A percentile compares a stretch with the other conserved stretches of the same genome.
phyloP scores from a whole-genome alignment of 116 monocot genomes.

The Dioscorea cayenensis region DNA sequence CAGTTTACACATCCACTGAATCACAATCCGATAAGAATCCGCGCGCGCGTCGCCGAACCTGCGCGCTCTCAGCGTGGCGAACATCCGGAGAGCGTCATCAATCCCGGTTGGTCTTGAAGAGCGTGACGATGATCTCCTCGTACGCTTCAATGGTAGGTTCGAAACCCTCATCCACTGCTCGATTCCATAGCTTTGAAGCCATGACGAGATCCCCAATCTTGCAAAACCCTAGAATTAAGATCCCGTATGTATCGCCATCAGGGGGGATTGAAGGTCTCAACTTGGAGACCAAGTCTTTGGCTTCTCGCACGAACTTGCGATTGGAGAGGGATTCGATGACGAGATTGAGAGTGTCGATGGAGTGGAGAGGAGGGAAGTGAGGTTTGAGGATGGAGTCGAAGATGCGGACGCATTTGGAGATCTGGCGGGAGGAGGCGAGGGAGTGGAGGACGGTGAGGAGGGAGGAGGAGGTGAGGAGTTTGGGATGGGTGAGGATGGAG shows the following conservation, averaged over 20 bases:
- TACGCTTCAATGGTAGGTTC: conserved; percentile 49
- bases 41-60: conserved; percentile 26
- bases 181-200: conserved; percentile 70
- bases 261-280: conserved; percentile 21
- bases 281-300: conserved; percentile 30
- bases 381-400: conserved; percentile 23
- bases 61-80: conserved; percentile 35
- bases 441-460: conserved; percentile 30
- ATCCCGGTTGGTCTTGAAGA: conserved; percentile 62
- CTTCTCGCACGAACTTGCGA: conserved; percentile 42
- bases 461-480: conserved; percentile 21
- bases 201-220: conserved; percentile 37
- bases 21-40: conserved; percentile 28
- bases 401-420: conserved; percentile 42
- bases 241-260: conserved; percentile 32
- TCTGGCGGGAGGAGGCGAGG: conserved; percentile 57
- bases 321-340: conserved; percentile 22
- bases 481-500: neutral
- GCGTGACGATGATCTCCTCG: conserved; percentile 46
- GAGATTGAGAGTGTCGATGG: conserved; percentile 18
- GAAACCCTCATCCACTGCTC: conserved; percentile 36
- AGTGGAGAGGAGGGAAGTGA: conserved; percentile 4
- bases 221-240: conserved; percentile 59
- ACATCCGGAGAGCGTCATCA: conserved; percentile 54
- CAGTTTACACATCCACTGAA: conserved; percentile 58